These are phyloP conservation scores for Arachnopeziza araneosa DNA, from an alignment of 2,329 filamentous ascomycete species.

Conservation along the genomic window DNA sequence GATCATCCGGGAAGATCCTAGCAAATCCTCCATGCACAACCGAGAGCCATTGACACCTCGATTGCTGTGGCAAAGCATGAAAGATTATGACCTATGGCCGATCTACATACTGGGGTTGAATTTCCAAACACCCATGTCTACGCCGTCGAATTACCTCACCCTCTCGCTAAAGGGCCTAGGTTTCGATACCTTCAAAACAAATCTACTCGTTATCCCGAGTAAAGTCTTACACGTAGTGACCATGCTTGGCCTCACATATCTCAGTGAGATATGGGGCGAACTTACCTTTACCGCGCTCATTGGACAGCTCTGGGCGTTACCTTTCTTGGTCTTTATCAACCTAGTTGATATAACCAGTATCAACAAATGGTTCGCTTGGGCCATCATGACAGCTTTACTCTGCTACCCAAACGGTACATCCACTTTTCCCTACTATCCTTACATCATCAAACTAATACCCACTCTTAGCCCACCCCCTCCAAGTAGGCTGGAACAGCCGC, in stretches of 20 bases:
- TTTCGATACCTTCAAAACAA: constrained; percentile 56
- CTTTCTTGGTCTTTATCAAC: constrained; percentile 43
- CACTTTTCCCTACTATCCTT: not conserved
- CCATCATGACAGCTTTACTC: constrained; percentile 37
- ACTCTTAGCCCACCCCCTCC: constrained; percentile 40
- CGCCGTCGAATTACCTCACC: constrained; percentile 51
- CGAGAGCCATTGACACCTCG: constrained; percentile 40
- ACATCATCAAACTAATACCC: not conserved
- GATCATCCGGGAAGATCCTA: constrained; percentile 45
- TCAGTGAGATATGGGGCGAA: constrained; percentile 42
- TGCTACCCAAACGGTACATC: constrained; percentile 36
- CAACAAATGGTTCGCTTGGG: constrained; percentile 38
- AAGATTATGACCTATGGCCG: constrained; percentile 49
- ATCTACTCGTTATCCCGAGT: constrained; percentile 55
- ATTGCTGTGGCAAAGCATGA: constrained; percentile 41
- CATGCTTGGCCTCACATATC: constrained; percentile 30
- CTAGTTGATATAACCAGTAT: constrained; percentile 33
- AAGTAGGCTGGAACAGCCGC: constrained; percentile 43
- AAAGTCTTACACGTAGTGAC: constrained; percentile 43
- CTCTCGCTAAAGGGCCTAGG: constrained; percentile 51
- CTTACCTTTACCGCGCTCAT: constrained; percentile 43
- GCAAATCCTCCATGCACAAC: constrained; percentile 45
- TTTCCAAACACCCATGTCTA: constrained; percentile 46
- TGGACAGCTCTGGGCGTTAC: constrained; percentile 54
- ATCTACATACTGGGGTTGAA: constrained; percentile 38